Base-by-base conservation (phyloP, 2,329 filamentous ascomycete genomes). In the Cryphonectria naterciae region DNA sequence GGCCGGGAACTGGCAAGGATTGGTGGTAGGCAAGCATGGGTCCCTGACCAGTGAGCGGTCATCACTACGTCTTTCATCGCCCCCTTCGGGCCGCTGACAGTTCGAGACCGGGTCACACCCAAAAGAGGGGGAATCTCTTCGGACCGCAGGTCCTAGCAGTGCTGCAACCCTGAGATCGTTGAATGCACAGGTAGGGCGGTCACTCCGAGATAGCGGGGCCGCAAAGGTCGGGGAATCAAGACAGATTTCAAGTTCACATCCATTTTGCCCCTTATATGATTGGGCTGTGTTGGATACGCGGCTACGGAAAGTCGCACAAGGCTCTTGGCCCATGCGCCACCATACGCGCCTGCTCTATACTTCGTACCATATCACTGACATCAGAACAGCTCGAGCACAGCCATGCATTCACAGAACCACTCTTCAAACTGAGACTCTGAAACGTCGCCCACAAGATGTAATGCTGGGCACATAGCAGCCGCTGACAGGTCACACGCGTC, bases 141-240 rank as follows among this genome's bases (percentile, higher is more conserved):
- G 72, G 68, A 61, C 72, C 72, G 72, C 68, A 68, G 58, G 70
- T 70, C 72, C 72, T 72, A 68, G 68, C 68, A 72, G 41, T 46
- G 67, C 15, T 70, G 65, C 70, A 72, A 73, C 70, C 65, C 58
- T 62, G 52, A 62, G 61, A 52, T 54, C 60, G 35, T 39, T 66
- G 63, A 54, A 35, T 46, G 39, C 67, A 66, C 37, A 62, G 41
- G 65, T 43, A 61, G 32, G 58, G 49, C 58, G 56, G 54, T 65
- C 46, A 63, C 35, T 62, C 54, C 70, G 17, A 43, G 43, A 67
- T 25, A 64, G 39, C 25, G 32, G 41, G 67, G 17, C 63, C 39
- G 60, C n/a, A n/a, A n/a, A 28, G 63, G 60, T 46, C 49, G 25
- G 22, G 56, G 41, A 65, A 68, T 60, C 69, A 52, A 65, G 39